A percentile compares a stretch with the other conserved stretches of the same genome.
Evolutionary conservation across 108 stramenopile genomes (phyloP).

Genomic region (Chaetoceros tenuissimus): DNA sequence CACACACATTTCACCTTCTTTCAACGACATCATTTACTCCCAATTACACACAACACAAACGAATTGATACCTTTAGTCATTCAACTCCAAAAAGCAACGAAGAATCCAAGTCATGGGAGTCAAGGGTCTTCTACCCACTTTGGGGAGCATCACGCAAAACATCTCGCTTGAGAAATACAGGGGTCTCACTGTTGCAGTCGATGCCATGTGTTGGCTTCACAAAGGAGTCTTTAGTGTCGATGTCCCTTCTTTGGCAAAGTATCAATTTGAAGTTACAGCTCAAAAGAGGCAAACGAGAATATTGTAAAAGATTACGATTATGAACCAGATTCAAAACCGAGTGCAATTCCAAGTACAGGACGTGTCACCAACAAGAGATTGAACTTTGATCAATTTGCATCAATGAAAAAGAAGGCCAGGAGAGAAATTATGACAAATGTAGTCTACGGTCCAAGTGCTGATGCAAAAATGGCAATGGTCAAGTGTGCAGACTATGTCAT

Average conservation of each 20-base stretch:
- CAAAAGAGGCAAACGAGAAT: neutral
- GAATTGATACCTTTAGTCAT: no score
- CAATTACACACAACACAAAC: no score
- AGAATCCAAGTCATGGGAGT: conserved; percentile 55
- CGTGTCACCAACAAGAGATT: neutral
- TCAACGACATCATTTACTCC: no score
- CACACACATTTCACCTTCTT: no score
- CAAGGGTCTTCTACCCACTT: conserved; percentile 38
- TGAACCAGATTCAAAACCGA: conserved; percentile 12
- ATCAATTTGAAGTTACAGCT: conserved; percentile 2
- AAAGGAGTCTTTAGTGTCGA: conserved; percentile 36
- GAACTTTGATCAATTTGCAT: neutral
- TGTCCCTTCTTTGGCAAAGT: conserved; percentile 24
- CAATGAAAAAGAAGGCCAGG: neutral
- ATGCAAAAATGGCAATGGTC: conserved; percentile 2
- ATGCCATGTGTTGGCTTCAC: conserved; percentile 52
- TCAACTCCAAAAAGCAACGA: no score
- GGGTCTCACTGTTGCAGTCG: conserved; percentile 40
- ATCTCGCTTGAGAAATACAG: conserved; percentile 32
- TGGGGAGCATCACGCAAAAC: conserved; percentile 25
- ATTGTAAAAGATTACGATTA: no score
- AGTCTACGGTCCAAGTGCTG: neutral
- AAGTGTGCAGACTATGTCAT: conserved; percentile 42
- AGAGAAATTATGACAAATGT: neutral
- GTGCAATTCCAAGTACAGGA: neutral